A percentile compares a stretch with the other conserved stretches of the same genome.
phyloP scores from a whole-genome alignment of 768 basidiomycete species.

The Rubroboletus pulcherrimus region DNA sequence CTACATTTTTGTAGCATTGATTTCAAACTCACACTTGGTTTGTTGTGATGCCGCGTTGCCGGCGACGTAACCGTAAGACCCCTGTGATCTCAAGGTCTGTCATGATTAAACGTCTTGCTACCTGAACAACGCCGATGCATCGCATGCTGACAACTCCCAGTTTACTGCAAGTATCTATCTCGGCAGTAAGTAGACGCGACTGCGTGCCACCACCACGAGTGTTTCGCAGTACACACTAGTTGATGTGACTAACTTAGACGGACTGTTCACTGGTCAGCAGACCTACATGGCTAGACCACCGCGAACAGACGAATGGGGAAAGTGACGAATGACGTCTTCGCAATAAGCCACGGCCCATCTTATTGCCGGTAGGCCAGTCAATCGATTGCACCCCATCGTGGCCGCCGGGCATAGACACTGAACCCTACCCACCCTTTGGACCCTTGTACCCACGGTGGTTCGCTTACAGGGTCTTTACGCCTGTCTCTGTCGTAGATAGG shows the following conservation, averaged over 20 bases:
- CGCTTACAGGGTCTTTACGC: neutral
- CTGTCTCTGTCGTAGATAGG: neutral
- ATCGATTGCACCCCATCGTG: neutral
- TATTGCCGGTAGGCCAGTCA: neutral
- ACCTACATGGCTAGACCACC: neutral
- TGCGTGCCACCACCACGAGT: neutral
- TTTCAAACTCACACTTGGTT: too few relatives aligned
- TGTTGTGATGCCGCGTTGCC: too few relatives aligned
- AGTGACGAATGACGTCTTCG: neutral
- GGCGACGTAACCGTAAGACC: too few relatives aligned
- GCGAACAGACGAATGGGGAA: neutral
- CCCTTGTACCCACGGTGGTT: neutral
- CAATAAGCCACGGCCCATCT: neutral
- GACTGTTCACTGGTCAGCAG: neutral
- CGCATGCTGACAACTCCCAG: too few relatives aligned
- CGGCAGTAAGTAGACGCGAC: neutral
- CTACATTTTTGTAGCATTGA: too few relatives aligned
- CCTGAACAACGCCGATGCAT: too few relatives aligned
- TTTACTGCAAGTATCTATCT: too few relatives aligned
- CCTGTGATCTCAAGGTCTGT: too few relatives aligned
- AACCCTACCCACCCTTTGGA: neutral
- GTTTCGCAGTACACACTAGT: too few relatives aligned
- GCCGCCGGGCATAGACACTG: neutral
- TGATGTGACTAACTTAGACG: neutral
- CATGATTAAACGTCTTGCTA: too few relatives aligned